Base-by-base conservation (phyloP, 495 filamentous ascomycete species). In the Annulohypoxylon maeteangense region DNA sequence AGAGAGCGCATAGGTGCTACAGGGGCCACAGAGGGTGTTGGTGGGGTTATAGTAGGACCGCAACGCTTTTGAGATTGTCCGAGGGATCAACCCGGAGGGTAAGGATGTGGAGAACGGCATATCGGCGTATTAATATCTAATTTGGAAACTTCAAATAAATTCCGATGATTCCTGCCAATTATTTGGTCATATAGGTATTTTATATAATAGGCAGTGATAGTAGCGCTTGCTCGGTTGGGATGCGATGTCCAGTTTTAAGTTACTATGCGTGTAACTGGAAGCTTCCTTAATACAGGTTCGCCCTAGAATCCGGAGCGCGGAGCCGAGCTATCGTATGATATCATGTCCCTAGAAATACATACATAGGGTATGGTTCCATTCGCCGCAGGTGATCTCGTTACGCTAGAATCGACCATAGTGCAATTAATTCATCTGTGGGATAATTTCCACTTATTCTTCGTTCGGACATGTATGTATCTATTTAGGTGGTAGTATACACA, bases 1-100 rank as follows among this genome's bases (percentile, higher is more conserved):
- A 8, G 20, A 32, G 50, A 69, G 59, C 40, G 53, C 42, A 47
- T 22, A 66, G 16, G 45, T 23, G 23, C 53, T 12, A 50, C 22
- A n/a, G n/a, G n/a, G n/a, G n/a, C n/a, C n/a, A 71, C 40, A 45
- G 51, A 22, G 25, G 27, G 22, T 59, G 29, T 44, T 65, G 25
- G 70, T 72, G 70, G 70, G 70, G 70, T 72, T 65, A 62, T 56
- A 60, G 48, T 68, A 68, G 38, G 56, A 73, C 55, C 70, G 70
- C 22, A 69, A 50, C 56, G 55, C 62, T 62, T 57, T 65, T 38
- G 65, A 73, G 70, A 73, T 73, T 73, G 70, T 73, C 70, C 70
- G 70, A 73, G 70, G 62, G 45, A 69, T 66, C 65, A 73, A 62
- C 50, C 65, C 62, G 65, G 62, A 73, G 50, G 56, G 47, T 11